phyloP scores from a whole-genome alignment of 331 rosid species.

The Spiraea crenata region DNA sequence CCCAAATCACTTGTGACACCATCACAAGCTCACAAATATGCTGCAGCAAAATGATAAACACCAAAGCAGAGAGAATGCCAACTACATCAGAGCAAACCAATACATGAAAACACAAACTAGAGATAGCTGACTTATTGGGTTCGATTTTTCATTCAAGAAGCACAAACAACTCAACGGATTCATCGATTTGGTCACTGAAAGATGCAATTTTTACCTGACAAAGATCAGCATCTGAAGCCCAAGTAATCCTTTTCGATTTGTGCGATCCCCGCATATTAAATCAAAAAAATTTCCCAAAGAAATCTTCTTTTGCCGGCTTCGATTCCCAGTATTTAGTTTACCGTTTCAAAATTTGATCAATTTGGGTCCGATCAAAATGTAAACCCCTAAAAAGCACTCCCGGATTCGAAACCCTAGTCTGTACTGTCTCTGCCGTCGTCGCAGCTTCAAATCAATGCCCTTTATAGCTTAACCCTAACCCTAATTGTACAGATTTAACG shows the following conservation, averaged over 20 bases:
- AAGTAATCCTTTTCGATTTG: constrained; percentile 74
- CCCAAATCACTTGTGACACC: not conserved
- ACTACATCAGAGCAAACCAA: not conserved
- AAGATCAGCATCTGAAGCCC: constrained; percentile 87
- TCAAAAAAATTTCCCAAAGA: constrained; percentile 2
- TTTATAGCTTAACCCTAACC: not conserved
- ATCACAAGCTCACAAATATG: not conserved
- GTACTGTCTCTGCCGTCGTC: not conserved
- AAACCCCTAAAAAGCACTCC: constrained; percentile 28
- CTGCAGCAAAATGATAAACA: not conserved
- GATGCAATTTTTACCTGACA: constrained; percentile 75
- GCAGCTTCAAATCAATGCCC: not conserved
- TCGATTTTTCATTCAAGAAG: not conserved
- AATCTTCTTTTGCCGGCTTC: constrained; percentile 23
- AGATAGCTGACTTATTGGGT: not conserved
- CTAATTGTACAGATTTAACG: constrained; percentile 3
- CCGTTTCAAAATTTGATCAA: constrained; percentile 14
- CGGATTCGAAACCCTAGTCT: constrained; percentile 36
- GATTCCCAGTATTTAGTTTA: constrained; percentile 9
- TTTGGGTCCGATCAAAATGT: constrained; percentile 6
- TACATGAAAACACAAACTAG: not conserved
- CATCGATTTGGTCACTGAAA: constrained; percentile 27
- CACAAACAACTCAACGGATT: constrained; percentile 8
- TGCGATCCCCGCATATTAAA: constrained; percentile 69
- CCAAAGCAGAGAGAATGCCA: not conserved